Conservation (phyloP, 228 moss, liverwort and hornwort species). For the Sphagnum magellanicum region DNA sequence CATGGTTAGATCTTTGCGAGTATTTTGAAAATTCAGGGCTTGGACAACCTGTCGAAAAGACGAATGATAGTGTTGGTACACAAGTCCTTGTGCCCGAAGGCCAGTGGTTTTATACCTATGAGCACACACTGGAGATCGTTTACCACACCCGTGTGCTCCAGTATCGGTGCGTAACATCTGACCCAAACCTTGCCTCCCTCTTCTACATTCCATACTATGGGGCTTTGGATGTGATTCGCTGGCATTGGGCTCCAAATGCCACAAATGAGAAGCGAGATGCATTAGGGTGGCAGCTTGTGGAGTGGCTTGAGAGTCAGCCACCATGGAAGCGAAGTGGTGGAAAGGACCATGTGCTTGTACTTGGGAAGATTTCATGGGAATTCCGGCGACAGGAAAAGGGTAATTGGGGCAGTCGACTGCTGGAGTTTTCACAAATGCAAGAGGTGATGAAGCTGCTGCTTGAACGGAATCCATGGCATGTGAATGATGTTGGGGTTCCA, state of each 20-base stretch:
- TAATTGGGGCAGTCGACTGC: conserved; percentile 62
- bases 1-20: conserved; percentile 59
- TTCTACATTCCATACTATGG: conserved; percentile 89
- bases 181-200: conserved; percentile 37
- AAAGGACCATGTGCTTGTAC: conserved; percentile 60
- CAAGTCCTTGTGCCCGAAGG: conserved; percentile 56
- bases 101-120: conserved; percentile 73
- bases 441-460: conserved; percentile 57
- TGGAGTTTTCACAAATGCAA: conserved; percentile 39
- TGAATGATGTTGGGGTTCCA: conserved; percentile 66
- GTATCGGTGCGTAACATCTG: conserved; percentile 51
- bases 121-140: conserved; percentile 74
- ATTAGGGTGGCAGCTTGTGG: conserved; percentile 42
- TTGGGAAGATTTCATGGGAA: conserved; percentile 90
- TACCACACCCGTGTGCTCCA: conserved; percentile 56
- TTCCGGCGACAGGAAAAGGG: conserved; percentile 32
- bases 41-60: conserved; percentile 29
- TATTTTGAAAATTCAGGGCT: conserved; percentile 53
- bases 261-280: conserved; percentile 40
- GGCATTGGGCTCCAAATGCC: conserved; percentile 55
- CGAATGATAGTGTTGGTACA: conserved; percentile 22
- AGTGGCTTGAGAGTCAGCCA: conserved; percentile 47
- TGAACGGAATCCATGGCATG: conserved; percentile 71
- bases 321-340: conserved; percentile 56
- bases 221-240: conserved; percentile 75